Base-by-base conservation (phyloP, 2,329 filamentous ascomycete species). In the Phaeosphaeria sp. region DNA sequence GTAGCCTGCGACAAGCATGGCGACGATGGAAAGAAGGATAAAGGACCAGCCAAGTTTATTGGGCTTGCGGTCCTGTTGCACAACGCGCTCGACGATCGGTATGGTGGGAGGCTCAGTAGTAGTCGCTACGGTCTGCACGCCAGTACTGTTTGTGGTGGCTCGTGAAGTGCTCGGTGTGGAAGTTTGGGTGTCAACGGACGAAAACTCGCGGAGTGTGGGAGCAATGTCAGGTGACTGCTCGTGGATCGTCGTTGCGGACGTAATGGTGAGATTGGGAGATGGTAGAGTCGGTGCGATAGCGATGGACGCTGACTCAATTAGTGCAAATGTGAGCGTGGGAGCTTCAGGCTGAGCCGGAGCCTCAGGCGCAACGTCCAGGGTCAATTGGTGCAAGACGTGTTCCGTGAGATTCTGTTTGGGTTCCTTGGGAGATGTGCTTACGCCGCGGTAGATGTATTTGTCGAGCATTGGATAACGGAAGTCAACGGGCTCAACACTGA, bases 1-100 rank as follows among this genome's bases (percentile, higher is more conserved):
- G 25, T 52, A 30, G 41, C 63, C 10, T n/a, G 46, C 48, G 43
- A 64, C n/a, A 20, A 64, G 6, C 6, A 51, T 15, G 23, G 46
- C 21, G 7, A 66, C 17, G 10, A 63, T 6, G 1, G 18, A 21
- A 7, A 54, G 33, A 50, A 59, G 33, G 27, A n/a, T n/a, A 18
- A 20, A 23, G 50, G 20, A n/a, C 41, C 41, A 43, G 17, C 53
- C 21, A 18, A 25, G 22, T 42, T 57, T 61, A 25, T 50, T 54
- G 48, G 42, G 4, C 51, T 53, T 53, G 43, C 49, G 27, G 39
- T 46, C 15, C 15, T 41, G 41, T 36, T 36, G 5, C 3, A 13
- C 30, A 36, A 36, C 13, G 30, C 30, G 30, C 30, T 36, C 30
- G 11, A 36, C 7, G 30, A 36, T 36, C 30, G 3, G 30, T 13